Evolutionary conservation across 1,284 basidiomycete genomes (phyloP), one percentile per base, ranked within the genome.

Genomic region (Anthracocystis setariae): DNA sequence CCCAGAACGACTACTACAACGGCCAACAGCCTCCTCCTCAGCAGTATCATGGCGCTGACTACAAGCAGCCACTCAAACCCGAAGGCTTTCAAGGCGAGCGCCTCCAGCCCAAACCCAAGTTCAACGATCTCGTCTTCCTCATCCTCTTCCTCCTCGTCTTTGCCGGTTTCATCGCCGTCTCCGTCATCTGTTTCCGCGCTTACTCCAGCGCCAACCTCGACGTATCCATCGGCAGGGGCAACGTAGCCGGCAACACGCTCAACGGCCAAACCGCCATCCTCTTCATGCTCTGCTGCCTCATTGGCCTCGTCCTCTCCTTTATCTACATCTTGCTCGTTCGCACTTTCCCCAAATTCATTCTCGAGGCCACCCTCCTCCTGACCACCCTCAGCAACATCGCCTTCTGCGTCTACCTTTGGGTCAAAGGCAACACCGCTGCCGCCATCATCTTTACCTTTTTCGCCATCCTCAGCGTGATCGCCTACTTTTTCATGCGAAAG

Each of bases 191-290:
- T n/a, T 69, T 84, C 5, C 74, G 79, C 8, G 60, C 45, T 9
- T 77, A 77, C 47, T 52, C 64, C 17, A 69, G 46, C 21, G 38
- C 54, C 44, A 52, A 52, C 46, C 25, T 77, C 39, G 35, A 51
- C 23, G 73, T 49, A 9, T 61, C 63, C 33, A 56, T 78, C 8
- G 72, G 79, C 38, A 54, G 18, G 13, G 40, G 93, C 90, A 12
- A 89, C 91, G 27, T 87, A 92, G 45, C 51, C 3, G 73, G 92
- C 90, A 18, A 91, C 94, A 86, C 83, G 86, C 18, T 90, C 92
- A 82, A 86, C 94, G 61, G 66, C 13, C 83, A 84, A 85, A 87
- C 89, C 0, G 85, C 87, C 8, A 90, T 90, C 79, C 87, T 94
- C 33, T 86, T 93, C 40, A 86, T 91, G 40, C 83, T 90, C 44